Conservation (phyloP, 441 rosid species). For the Francoa sonchifolia region DNA sequence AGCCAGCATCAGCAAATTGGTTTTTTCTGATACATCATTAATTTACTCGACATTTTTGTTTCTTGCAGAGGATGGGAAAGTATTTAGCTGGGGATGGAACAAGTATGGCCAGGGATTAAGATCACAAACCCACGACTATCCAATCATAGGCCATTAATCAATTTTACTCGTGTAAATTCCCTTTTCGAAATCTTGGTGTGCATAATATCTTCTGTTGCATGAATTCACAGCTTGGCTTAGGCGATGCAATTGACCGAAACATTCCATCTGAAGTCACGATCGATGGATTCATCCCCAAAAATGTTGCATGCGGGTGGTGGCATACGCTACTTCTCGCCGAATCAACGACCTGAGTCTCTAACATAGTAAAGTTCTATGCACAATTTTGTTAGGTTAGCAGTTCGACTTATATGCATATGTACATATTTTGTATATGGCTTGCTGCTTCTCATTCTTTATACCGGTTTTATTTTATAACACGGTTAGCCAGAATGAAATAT, state of each 20-base stretch:
- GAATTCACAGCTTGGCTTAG: conserved; percentile 67
- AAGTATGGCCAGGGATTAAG: conserved; percentile 88
- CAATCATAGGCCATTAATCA: too few relatives aligned
- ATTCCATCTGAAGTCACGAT: conserved; percentile 54
- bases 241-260: conserved; percentile 85
- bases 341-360: conserved; percentile 33
- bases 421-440: too few relatives aligned
- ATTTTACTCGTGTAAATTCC: too few relatives aligned
- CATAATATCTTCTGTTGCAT: background rate
- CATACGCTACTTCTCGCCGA: conserved; percentile 76
- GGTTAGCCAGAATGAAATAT: too few relatives aligned
- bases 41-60: conserved; percentile 11
- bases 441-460: too few relatives aligned
- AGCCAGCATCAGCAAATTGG: too few relatives aligned
- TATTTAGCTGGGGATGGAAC: conserved; percentile 99
- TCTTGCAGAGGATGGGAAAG: conserved; percentile 53
- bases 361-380: conserved; percentile 9
- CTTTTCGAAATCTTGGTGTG: too few relatives aligned
- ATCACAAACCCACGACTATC: too few relatives aligned
- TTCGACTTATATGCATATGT: too few relatives aligned
- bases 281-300: conserved; percentile 49
- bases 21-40: background rate
- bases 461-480: conserved; percentile 2
- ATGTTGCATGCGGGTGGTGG: conserved; percentile 95
- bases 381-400: conserved; percentile 58